Evolutionary conservation across 352 stramenopile species (phyloP).

Genomic region (Phytopythium oedochilum): DNA sequence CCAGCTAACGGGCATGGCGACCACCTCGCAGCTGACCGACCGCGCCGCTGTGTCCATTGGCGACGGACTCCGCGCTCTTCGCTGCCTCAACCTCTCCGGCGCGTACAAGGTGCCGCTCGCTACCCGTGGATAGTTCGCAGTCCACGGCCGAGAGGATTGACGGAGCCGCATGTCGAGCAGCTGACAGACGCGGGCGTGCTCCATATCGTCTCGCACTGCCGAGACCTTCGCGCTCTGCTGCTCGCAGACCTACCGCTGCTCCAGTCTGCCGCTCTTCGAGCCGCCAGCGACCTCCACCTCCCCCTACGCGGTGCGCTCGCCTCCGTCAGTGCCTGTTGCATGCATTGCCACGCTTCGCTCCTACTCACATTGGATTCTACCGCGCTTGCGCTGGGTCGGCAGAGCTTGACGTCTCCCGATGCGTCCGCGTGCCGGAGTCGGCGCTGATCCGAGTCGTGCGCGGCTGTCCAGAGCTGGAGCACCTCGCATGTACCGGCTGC

Average conservation of each 20-base stretch:
- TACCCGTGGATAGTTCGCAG: not conserved
- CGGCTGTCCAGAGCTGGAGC: conserved; percentile 12
- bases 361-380: not conserved
- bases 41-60: not conserved
- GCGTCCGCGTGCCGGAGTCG: conserved; percentile 33
- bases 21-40: conserved; percentile 2
- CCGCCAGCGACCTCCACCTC: conserved; percentile 47
- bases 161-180: conserved; percentile 12
- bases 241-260: conserved; percentile 50
- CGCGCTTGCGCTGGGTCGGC: conserved; percentile 15
- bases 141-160: not conserved
- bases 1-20: too few relatives aligned
- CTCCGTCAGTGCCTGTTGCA: not conserved
- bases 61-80: not conserved
- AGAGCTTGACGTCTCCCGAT: conserved; percentile 82
- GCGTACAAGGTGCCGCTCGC: not conserved
- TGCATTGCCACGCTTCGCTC: too few relatives aligned
- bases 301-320: conserved; percentile 37
- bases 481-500: conserved; percentile 81
- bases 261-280: conserved; percentile 39
- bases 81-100: not conserved
- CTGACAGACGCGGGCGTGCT: conserved; percentile 54
- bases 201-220: conserved; percentile 46
- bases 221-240: conserved; percentile 43
- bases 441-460: not conserved